Evolutionary conservation across 1,284 basidiomycete genomes (phyloP).

Genomic region (Ganoderma resinaceum): DNA sequence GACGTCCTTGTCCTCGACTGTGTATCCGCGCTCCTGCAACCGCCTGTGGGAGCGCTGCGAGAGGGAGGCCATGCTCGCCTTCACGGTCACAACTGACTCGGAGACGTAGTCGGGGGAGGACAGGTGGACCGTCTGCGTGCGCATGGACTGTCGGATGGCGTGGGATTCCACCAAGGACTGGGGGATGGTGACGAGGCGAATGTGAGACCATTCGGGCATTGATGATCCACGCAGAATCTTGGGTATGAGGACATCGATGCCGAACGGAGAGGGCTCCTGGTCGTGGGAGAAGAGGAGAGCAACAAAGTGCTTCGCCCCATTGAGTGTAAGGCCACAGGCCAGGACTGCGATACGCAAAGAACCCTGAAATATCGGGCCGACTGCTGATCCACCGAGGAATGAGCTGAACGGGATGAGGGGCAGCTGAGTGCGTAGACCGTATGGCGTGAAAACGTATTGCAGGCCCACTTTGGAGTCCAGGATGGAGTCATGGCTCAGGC

Average conservation of each 20-base stretch:
- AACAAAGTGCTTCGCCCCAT: background rate
- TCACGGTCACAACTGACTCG: background rate
- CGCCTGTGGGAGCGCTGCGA: background rate
- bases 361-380: background rate
- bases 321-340: background rate
- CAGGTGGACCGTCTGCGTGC: background rate
- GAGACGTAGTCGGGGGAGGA: background rate
- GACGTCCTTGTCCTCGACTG: background rate
- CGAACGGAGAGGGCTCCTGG: background rate
- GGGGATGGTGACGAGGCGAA: background rate
- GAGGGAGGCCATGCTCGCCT: background rate
- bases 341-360: background rate
- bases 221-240: background rate
- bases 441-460: background rate
- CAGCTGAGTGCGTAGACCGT: background rate
- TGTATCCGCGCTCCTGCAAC: background rate
- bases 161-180: background rate
- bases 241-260: constrained; percentile 4
- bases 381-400: background rate
- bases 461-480: background rate
- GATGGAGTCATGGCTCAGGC: background rate
- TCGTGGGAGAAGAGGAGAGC: background rate
- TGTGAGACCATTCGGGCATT: background rate
- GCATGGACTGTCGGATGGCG: background rate
- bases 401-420: background rate